Base-by-base conservation (phyloP, 148 eudicot genomes). In the Amaranthus hypochondriacus region DNA sequence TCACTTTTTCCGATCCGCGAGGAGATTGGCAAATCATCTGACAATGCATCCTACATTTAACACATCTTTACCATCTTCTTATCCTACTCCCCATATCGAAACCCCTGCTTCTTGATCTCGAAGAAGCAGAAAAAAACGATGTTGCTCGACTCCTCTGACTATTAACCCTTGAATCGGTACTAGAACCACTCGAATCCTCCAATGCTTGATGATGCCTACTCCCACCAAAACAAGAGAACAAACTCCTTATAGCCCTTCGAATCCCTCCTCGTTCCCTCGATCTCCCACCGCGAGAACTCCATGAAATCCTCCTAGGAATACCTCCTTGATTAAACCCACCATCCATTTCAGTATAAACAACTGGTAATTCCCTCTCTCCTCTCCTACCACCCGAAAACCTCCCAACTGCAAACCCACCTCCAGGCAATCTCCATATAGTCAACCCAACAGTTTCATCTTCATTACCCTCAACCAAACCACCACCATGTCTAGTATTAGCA, bases 281-380 rank as follows among this genome's bases (percentile, higher is more conserved):
- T 4, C 79, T 84, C n/a, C 83, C 89, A 60, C 88, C 90, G 63
- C 97, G 84, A 6, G 89, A 74, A n/a, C 89, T 94, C 99, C 99
- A 92, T 0, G 96, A 86, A 69, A 95, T 88, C 89, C 97, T 86
- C 79, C 97, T 87, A 3, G 96, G 92, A 7, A 80, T 85, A 56
- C 87, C 83, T 6, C 91, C 90, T 56, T 84, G 85, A 73, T 88
- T 90, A 69, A 90, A 90, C 56, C 96, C 99, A 9, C 98, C 98
- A 77, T 95, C 99, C 96, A 95, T 85, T 79, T 95, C 99, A 0
- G 99, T 95, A 78, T 86, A 95, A 6, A 95, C 99, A 43, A 92
- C 99, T 0, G 97, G 96, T 60, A 90, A 81, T 81, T 88, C 98
- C 50, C 97, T 82, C 81, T 87, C 97, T 0, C 89, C 98, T 0